Base-by-base conservation (phyloP, 2,329 filamentous ascomycete genomes). In the Penicillium sp. region DNA sequence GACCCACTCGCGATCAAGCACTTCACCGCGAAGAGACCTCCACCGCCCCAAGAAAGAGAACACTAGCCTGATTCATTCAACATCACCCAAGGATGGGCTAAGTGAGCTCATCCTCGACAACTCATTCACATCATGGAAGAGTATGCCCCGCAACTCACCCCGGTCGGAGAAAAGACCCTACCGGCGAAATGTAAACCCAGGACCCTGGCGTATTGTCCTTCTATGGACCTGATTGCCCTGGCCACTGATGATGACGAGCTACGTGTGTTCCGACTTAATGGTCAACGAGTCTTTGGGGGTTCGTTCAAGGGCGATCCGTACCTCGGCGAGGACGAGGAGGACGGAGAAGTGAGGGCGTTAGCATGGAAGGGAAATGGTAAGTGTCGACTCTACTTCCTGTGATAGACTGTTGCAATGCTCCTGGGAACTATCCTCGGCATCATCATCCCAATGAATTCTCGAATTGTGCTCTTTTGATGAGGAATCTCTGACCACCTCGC, bases 161-260 rank as follows among this genome's bases (percentile, higher is more conserved):
- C 75, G 17, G 75, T 80, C 50, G 75, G 73, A 45, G 78, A 79
- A 65, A 79, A 80, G 67, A 73, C 71, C 54, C 70, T 80, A 42
- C 70, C 76, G 35, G 70, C 74, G 70, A 79, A 77, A 76, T 79
- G 78, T 69, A 81, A 81, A 67, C 64, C 75, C 55, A 72, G 69
- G 61, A 71, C 90, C 55, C 82, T 94, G 37, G 84, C 88, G 28
- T 92, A 91, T 77, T 96, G 92, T 76, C 92, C 93, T 17, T 90
- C 89, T 9, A 91, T 96, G 81, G 92, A 97, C 78, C 83, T 98
- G 50, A 83, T 93, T 13, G 90, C 91, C 13, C 81, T 92, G 13
- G 89, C 89, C 15, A 86, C 84, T n/a, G 83, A 84, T 17, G 86
- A 88, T 63, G 87, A 87, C 53, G 87, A 88, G 54, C 81, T 97